Evolutionary conservation across 352 stramenopile species (phyloP).

Genomic region (Blastocystis sp.): DNA sequence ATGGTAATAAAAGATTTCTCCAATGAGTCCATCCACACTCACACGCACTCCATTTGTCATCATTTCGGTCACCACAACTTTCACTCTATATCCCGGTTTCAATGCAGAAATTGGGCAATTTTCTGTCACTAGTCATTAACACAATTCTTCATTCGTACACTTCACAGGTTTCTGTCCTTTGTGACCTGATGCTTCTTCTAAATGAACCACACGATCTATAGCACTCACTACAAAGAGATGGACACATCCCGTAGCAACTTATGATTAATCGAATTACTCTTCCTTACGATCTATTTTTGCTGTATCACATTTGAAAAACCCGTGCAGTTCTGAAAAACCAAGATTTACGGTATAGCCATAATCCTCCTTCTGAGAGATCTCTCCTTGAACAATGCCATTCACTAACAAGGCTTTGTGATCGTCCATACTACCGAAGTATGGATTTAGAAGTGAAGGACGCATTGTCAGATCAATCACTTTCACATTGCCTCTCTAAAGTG

Average conservation of each 20-base stretch:
- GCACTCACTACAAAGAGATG: not conserved
- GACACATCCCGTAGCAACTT: not conserved
- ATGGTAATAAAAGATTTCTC: not conserved
- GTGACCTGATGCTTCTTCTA: not conserved
- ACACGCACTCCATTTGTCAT: not conserved
- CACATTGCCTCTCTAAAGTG: not conserved
- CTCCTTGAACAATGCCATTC: conserved; percentile 47
- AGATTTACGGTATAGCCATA: conserved; percentile 61
- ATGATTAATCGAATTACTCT: not conserved
- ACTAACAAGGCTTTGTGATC: not conserved
- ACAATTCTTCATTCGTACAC: not conserved
- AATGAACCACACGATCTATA: conserved; percentile 24
- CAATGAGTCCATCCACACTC: not conserved
- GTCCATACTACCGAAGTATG: not conserved
- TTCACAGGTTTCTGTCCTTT: not conserved
- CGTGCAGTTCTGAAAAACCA: conserved; percentile 33
- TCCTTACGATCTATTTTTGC: not conserved
- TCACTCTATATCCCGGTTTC: conserved; percentile 32
- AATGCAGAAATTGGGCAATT: not conserved
- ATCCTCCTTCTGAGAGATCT: conserved; percentile 39
- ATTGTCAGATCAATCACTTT: conserved; percentile 47
- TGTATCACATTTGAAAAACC: conserved; percentile 48
- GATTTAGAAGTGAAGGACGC: conserved; percentile 58
- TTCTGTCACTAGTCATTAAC: not conserved
- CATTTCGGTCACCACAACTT: not conserved